phyloP scores from a whole-genome alignment of 2,329 filamentous ascomycete species.

The Sporothrix humicola region DNA sequence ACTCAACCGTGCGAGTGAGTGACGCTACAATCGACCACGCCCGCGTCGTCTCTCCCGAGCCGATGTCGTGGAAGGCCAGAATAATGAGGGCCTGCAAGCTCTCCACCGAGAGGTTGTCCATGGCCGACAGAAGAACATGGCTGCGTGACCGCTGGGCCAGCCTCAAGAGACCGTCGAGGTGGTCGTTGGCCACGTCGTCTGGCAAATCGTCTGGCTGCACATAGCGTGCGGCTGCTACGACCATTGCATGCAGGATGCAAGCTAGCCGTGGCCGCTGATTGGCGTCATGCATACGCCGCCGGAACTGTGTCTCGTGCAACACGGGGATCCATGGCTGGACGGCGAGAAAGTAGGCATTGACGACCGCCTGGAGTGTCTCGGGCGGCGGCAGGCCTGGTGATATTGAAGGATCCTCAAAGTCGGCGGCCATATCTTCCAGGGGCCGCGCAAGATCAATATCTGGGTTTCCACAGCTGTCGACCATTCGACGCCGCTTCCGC shows the following conservation, averaged over 20 bases:
- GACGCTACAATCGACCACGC: slow-evolving; percentile 49
- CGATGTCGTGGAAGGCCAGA: slow-evolving; percentile 45
- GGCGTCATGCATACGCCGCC: slow-evolving; percentile 40
- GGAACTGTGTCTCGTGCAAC: slow-evolving; percentile 45
- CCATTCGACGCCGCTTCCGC: slow-evolving; percentile 32
- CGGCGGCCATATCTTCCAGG: slow-evolving; percentile 20
- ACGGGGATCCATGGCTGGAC: slow-evolving; percentile 49
- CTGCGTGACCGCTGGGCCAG: slow-evolving; percentile 34
- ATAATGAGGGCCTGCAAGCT: slow-evolving; percentile 47
- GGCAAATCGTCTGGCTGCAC: slow-evolving; percentile 30
- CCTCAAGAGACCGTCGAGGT: slow-evolving; percentile 38
- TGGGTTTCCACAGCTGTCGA: slow-evolving; percentile 35
- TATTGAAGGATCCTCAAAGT: not conserved
- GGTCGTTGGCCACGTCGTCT: not conserved
- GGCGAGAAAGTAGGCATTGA: slow-evolving; percentile 43
- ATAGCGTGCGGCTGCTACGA: slow-evolving; percentile 40
- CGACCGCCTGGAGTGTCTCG: slow-evolving; percentile 39
- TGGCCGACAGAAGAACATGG: slow-evolving; percentile 42
- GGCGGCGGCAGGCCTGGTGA: slow-evolving; percentile 28
- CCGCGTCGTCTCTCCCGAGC: slow-evolving; percentile 39
- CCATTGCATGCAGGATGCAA: slow-evolving; percentile 46
- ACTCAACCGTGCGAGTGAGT: slow-evolving; percentile 48
- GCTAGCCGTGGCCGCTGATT: slow-evolving; percentile 40
- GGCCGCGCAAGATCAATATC: slow-evolving; percentile 30
- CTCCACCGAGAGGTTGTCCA: slow-evolving; percentile 45